Conservation (phyloP, 768 basidiomycete genomes). For the Auricularia heimuer region DNA sequence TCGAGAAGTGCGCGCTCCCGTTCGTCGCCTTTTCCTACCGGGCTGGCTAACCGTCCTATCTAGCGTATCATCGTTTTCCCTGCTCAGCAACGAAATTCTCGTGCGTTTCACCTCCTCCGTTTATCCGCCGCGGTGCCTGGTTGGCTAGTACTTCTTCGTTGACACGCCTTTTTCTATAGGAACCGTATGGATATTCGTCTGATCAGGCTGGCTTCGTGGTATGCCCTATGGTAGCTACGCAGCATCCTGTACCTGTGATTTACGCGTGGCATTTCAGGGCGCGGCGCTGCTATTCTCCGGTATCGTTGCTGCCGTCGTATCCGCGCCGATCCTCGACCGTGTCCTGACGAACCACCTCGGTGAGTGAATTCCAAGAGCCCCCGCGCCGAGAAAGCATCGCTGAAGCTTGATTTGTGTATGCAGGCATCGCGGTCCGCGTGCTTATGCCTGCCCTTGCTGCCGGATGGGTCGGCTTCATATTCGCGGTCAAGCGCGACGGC, state of each 20-base stretch:
- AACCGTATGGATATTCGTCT: slow-evolving; percentile 63
- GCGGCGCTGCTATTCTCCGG: slow-evolving; percentile 61
- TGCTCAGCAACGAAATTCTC: slow-evolving; percentile 59
- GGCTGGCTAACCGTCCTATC: too few relatives aligned
- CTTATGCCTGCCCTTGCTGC: slow-evolving; percentile 55
- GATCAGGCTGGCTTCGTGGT: slow-evolving; percentile 54
- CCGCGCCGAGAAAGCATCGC: slow-evolving; percentile 40
- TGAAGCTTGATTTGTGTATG: slow-evolving; percentile 30
- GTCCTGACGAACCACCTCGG: slow-evolving; percentile 63
- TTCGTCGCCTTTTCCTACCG: background rate
- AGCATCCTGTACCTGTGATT: too few relatives aligned
- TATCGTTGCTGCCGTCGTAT: slow-evolving; percentile 53
- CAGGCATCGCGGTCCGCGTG: background rate
- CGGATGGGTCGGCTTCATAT: slow-evolving; percentile 42
- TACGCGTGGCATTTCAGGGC: background rate
- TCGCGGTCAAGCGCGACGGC: slow-evolving; percentile 52
- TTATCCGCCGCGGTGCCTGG: too few relatives aligned
- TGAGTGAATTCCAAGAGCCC: slow-evolving; percentile 43
- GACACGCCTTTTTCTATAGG: slow-evolving; percentile 25
- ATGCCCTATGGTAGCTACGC: background rate
- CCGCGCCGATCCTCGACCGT: slow-evolving; percentile 71
- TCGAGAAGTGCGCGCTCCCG: slow-evolving; percentile 43
- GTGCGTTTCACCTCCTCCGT: slow-evolving; percentile 27
- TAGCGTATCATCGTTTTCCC: slow-evolving; percentile 34
- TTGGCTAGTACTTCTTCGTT: background rate